Conservation (phyloP, 805 yeast species). For the Candida andamanensis region DNA sequence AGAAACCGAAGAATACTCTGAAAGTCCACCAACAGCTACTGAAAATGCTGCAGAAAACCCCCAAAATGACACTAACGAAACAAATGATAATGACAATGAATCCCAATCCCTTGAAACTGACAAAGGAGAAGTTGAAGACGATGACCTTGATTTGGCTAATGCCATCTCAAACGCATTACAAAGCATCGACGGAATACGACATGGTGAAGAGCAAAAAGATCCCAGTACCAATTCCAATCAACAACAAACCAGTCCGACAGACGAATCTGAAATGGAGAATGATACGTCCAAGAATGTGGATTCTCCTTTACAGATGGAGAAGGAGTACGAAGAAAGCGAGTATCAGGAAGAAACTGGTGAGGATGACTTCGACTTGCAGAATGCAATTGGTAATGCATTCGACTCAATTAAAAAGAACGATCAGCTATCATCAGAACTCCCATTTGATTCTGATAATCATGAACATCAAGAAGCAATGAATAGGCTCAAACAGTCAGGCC, state of each 20-base stretch:
- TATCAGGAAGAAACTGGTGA: slow-evolving; percentile 6
- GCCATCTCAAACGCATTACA: slow-evolving; percentile 13
- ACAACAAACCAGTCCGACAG: slow-evolving; percentile 1
- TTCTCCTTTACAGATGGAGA: slow-evolving; percentile 12
- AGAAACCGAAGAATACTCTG: neutral
- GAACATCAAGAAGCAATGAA: neutral
- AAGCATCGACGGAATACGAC: slow-evolving; percentile 10
- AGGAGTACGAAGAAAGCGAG: slow-evolving; percentile 5
- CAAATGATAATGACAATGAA: neutral
- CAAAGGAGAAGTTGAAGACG: slow-evolving; percentile 5
- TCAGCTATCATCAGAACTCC: slow-evolving; percentile 12
- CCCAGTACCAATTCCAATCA: slow-evolving; percentile 1
- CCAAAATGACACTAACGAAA: slow-evolving; percentile 1
- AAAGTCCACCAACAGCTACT: neutral
- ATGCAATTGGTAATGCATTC: slow-evolving; percentile 38
- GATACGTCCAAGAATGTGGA: slow-evolving; percentile 1
- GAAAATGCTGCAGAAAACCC: neutral
- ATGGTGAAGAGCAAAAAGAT: neutral
- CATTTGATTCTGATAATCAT: slow-evolving; percentile 1
- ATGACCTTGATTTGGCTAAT: slow-evolving; percentile 9
- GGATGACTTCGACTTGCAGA: slow-evolving; percentile 24
- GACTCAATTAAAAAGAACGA: slow-evolving; percentile 12
- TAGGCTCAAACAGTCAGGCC: neutral
- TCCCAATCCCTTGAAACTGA: neutral
- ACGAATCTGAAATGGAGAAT: neutral